These are phyloP conservation scores for Dysphania ambrosioides DNA, from an alignment of 148 eudicot genomes.

Conservation along the genomic window DNA sequence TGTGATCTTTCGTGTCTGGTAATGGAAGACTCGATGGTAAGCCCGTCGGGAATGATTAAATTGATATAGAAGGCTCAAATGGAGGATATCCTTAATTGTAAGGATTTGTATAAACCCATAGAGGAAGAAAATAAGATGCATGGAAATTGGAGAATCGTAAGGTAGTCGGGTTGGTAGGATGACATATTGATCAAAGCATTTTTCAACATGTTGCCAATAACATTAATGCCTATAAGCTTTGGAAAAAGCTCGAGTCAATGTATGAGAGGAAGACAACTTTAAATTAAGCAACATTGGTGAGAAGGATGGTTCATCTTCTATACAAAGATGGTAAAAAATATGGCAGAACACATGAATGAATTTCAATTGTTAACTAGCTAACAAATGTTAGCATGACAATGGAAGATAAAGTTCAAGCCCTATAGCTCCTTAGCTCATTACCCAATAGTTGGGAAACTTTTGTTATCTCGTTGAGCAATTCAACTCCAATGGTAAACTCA, in stretches of 20 bases:
- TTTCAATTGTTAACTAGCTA: neutral
- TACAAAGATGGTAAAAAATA: neutral
- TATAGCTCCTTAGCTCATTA: neutral
- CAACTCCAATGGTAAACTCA: neutral
- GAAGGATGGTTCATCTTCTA: neutral
- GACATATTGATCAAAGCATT: too few species aligned
- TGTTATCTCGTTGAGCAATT: slow-evolving; percentile 6
- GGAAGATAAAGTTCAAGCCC: neutral
- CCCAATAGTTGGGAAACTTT: neutral
- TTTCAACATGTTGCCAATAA: neutral
- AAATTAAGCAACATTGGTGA: neutral
- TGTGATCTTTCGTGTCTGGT: neutral
- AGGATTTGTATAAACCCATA: neutral
- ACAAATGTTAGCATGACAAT: neutral
- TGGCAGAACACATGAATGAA: neutral
- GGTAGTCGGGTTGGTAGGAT: neutral
- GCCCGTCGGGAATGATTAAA: neutral
- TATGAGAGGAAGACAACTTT: neutral
- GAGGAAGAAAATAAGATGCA: neutral
- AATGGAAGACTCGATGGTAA: neutral
- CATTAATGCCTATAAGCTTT: neutral
- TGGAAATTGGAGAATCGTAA: neutral
- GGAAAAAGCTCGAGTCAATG: neutral
- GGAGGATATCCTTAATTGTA: neutral
- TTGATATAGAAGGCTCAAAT: neutral